Percentiles rank a stretch among this genome's conserved stretches.
phyloP scores from a whole-genome alignment of 345 rosid species.

The Rhodamnia argentea region DNA sequence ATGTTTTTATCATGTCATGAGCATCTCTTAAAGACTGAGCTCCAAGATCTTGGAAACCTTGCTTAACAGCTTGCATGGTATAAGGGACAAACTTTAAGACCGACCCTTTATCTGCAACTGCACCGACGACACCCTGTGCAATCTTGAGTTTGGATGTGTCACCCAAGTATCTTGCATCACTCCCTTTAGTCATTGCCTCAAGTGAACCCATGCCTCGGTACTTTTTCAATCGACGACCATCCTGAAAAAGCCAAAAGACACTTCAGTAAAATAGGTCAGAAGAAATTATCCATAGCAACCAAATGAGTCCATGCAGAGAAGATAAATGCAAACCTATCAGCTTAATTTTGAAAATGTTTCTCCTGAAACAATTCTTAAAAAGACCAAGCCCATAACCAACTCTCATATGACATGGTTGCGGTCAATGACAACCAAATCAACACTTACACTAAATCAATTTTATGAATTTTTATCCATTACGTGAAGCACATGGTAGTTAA shows the following conservation, averaged over 20 bases:
- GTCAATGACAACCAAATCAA: background rate
- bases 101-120: slow-evolving; percentile 89
- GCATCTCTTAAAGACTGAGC: slow-evolving; percentile 69
- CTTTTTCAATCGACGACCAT: slow-evolving; percentile 55
- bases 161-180: slow-evolving; percentile 90
- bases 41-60: slow-evolving; percentile 97
- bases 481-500: background rate
- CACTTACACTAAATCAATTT: background rate
- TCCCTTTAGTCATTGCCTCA: slow-evolving; percentile 98
- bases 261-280: background rate
- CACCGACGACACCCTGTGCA: slow-evolving; percentile 99
- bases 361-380: background rate
- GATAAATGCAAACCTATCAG: background rate
- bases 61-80: slow-evolving; percentile 94
- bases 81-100: slow-evolving; percentile 75
- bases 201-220: slow-evolving; percentile 98
- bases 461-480: background rate
- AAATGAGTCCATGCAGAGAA: background rate
- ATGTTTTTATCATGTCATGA: slow-evolving; percentile 64
- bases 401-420: background rate
- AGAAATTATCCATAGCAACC: background rate
- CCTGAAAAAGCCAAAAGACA: slow-evolving; percentile 21
- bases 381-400: background rate
- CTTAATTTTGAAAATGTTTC: background rate
- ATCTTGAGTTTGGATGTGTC: slow-evolving; percentile 79